These are phyloP conservation scores for Lolium perenne DNA, from an alignment of 176 grass and related monocot species.

Conservation along the genomic window DNA sequence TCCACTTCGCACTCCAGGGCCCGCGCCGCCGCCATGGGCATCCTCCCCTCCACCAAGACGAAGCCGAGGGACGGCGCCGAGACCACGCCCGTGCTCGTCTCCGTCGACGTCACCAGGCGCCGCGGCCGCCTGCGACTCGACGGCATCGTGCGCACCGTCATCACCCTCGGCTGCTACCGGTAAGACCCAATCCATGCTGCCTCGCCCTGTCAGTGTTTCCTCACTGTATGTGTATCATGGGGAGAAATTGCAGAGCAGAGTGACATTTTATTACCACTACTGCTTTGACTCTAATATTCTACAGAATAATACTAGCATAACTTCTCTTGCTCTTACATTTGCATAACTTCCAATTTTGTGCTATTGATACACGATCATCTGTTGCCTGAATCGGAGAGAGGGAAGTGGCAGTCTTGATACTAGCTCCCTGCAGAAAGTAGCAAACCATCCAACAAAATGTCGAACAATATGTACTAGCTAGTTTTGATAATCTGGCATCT, in stretches of 20 bases:
- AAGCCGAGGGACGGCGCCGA: conserved; percentile 10
- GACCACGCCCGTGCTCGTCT: conserved; percentile 64
- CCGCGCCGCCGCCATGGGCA: conserved; percentile 67
- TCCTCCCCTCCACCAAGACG: conserved; percentile 34
- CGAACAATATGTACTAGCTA: neutral
- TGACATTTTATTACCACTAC: neutral
- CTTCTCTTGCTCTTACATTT: neutral
- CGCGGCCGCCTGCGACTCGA: conserved; percentile 70
- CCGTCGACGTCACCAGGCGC: conserved; percentile 69
- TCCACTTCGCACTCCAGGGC: conserved; percentile 53
- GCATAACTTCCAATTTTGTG: neutral
- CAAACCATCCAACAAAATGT: neutral
- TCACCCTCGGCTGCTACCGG: conserved; percentile 80
- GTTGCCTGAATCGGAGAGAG: neutral
- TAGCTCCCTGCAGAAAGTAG: neutral
- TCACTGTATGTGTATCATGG: neutral
- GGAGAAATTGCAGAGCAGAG: neutral
- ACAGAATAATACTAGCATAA: neutral
- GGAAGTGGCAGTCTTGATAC: neutral
- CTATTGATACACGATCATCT: neutral
- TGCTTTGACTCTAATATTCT: neutral
- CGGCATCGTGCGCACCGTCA: conserved; percentile 75
- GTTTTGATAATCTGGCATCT: neutral
- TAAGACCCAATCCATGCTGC: neutral
- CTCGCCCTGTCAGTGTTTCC: neutral